Evolutionary conservation across 139 green algal species (phyloP).

Genomic region (Chlamydomonas applanata): DNA sequence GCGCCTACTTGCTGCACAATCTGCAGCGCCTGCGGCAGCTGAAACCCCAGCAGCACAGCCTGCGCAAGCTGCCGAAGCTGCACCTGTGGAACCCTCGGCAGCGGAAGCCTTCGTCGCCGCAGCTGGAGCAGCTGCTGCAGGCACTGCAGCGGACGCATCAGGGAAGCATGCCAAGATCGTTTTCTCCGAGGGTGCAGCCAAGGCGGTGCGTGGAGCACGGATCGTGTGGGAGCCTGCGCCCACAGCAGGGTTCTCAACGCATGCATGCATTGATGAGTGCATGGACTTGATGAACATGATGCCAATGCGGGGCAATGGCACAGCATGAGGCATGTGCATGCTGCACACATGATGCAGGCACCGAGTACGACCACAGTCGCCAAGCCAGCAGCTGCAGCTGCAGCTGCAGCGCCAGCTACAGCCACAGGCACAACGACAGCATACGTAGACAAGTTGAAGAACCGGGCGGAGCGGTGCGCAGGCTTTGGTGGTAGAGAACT

Average conservation of each 20-base stretch:
- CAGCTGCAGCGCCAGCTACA: neutral
- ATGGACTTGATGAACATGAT: neutral
- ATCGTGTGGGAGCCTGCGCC: no score
- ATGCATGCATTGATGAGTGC: neutral
- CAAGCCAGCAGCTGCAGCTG: neutral
- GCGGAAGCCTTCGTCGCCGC: neutral
- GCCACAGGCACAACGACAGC: neutral
- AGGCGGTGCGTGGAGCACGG: conserved; percentile 3
- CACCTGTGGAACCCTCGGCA: conserved; percentile 1
- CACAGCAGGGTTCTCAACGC: no score
- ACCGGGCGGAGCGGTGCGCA: neutral
- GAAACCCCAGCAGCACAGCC: neutral
- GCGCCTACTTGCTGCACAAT: conserved; percentile 2
- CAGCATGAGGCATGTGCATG: no score
- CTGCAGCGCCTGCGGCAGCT: neutral
- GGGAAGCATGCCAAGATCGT: conserved; percentile 16
- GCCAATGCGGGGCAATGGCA: no score
- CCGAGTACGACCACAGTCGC: conserved; percentile 2
- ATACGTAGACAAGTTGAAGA: neutral
- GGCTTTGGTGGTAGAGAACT: no score
- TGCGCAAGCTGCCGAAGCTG: neutral
- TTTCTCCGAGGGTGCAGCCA: neutral
- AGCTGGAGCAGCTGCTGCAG: neutral
- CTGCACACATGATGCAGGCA: no score
- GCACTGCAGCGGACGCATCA: neutral